phyloP scores from a whole-genome alignment of 2,329 filamentous ascomycete species.

The Plectosphaerella sp. region DNA sequence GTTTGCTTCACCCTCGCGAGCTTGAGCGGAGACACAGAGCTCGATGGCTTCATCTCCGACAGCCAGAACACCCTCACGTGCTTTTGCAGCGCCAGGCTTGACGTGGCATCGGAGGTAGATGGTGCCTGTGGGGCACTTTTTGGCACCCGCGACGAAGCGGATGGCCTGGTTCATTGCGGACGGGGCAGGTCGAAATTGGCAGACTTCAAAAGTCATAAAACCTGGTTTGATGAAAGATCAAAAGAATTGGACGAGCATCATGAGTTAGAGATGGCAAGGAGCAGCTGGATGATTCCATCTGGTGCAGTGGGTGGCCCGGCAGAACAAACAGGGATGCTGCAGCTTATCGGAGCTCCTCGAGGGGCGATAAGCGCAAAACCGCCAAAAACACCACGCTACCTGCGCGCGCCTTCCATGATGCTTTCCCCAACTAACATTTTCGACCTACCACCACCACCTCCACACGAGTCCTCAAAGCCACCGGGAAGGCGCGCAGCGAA shows the following conservation, averaged over 20 bases:
- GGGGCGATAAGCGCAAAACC: background rate
- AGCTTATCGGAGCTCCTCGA: background rate
- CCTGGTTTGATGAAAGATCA: too few species aligned
- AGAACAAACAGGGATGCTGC: background rate
- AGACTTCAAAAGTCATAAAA: too few species aligned
- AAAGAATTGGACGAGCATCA: too few species aligned
- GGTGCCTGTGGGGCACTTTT: conserved; percentile 37
- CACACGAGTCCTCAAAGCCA: too few species aligned
- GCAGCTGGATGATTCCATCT: too few species aligned
- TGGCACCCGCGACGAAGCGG: conserved; percentile 42
- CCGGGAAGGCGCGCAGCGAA: too few species aligned
- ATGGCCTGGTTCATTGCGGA: conserved; percentile 21
- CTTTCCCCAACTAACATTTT: background rate
- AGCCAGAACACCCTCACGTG: conserved; percentile 55
- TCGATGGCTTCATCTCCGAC: conserved; percentile 55
- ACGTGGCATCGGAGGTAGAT: conserved; percentile 63
- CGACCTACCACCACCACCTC: background rate
- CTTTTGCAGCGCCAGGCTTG: conserved; percentile 59
- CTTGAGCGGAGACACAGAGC: conserved; percentile 61
- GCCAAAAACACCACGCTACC: background rate
- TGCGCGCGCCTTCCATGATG: background rate
- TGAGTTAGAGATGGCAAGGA: too few species aligned
- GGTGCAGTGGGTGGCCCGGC: background rate
- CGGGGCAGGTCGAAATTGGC: too few species aligned
- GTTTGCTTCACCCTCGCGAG: conserved; percentile 66